Evolutionary conservation across 2,329 filamentous ascomycete genomes (phyloP).

Genomic region (Zopfia rhizophila): DNA sequence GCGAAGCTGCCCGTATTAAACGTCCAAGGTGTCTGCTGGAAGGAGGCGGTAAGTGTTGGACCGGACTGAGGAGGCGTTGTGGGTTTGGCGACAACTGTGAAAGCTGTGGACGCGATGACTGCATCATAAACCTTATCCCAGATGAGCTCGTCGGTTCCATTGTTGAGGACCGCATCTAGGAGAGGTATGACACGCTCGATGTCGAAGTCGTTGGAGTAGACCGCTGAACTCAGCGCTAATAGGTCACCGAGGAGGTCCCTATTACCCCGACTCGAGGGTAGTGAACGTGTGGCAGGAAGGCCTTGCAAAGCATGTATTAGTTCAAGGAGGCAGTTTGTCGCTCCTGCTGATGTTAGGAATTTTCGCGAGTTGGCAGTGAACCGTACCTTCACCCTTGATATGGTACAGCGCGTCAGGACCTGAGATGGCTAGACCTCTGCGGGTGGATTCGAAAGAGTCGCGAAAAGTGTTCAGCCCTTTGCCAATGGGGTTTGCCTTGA

Average conservation of each 20-base stretch:
- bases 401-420: constrained; percentile 17
- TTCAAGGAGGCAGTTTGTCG: constrained; percentile 19
- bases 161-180: constrained; percentile 17
- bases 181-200: constrained; percentile 28
- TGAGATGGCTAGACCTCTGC: constrained; percentile 19
- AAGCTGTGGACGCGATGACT: constrained; percentile 22
- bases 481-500: constrained; percentile 22
- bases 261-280: constrained; percentile 15
- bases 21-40: constrained; percentile 13
- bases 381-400: constrained; percentile 23
- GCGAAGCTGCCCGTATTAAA: constrained; percentile 14
- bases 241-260: constrained; percentile 26
- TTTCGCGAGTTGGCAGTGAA: constrained; percentile 13
- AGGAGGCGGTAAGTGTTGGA: constrained; percentile 16
- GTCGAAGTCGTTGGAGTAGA: constrained; percentile 23
- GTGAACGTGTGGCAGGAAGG: constrained; percentile 23
- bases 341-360: constrained; percentile 17
- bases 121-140: constrained; percentile 30
- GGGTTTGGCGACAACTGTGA: background rate
- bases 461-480: constrained; percentile 23
- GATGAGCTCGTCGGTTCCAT: constrained; percentile 15
- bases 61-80: constrained; percentile 28
- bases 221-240: constrained; percentile 15
- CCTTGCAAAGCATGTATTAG: constrained; percentile 16
- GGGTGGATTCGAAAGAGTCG: constrained; percentile 18